Percentiles rank a stretch among this genome's conserved stretches.
Conservation (phyloP, 345 rosid genomes). For the Cardamine resedifolia region DNA sequence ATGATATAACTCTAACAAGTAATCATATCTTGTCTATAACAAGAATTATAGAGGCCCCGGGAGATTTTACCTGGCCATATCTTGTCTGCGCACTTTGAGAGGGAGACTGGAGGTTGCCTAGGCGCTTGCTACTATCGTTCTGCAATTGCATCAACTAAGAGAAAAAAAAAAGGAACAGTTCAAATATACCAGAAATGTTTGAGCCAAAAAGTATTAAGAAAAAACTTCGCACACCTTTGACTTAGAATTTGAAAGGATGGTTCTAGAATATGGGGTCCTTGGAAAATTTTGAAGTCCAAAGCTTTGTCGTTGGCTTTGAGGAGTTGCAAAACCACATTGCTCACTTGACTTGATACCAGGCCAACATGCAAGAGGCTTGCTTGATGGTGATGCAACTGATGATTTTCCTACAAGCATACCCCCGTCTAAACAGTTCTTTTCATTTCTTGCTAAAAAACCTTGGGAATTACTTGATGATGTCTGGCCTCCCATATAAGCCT, state of each 20-base stretch:
- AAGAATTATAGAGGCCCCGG: not conserved
- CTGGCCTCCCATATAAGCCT: slow-evolving; percentile 71
- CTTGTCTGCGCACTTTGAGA: slow-evolving; percentile 53
- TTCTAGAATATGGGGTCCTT: slow-evolving; percentile 82
- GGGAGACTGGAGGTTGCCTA: slow-evolving; percentile 44
- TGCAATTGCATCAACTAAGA: slow-evolving; percentile 53
- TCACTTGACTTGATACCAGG: slow-evolving; percentile 81
- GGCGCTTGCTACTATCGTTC: slow-evolving; percentile 44
- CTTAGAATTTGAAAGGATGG: slow-evolving; percentile 61
- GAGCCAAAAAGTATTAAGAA: not conserved
- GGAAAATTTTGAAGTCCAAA: slow-evolving; percentile 60
- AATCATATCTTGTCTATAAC: no score
- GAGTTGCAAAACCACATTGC: slow-evolving; percentile 57
- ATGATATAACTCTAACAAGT: slow-evolving; percentile 5
- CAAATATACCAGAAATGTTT: not conserved
- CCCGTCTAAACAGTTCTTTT: slow-evolving; percentile 30
- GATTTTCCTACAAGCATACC: slow-evolving; percentile 49
- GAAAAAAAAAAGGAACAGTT: slow-evolving; percentile 20
- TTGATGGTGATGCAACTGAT: slow-evolving; percentile 48
- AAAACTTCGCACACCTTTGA: slow-evolving; percentile 55
- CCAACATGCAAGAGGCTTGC: slow-evolving; percentile 66
- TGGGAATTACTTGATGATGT: slow-evolving; percentile 49
- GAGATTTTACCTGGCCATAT: slow-evolving; percentile 56
- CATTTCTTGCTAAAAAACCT: slow-evolving; percentile 50
- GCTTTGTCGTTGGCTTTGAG: slow-evolving; percentile 65